Conservation (phyloP, 2,329 filamentous ascomycete genomes). For the Exophiala xenobiotica region DNA sequence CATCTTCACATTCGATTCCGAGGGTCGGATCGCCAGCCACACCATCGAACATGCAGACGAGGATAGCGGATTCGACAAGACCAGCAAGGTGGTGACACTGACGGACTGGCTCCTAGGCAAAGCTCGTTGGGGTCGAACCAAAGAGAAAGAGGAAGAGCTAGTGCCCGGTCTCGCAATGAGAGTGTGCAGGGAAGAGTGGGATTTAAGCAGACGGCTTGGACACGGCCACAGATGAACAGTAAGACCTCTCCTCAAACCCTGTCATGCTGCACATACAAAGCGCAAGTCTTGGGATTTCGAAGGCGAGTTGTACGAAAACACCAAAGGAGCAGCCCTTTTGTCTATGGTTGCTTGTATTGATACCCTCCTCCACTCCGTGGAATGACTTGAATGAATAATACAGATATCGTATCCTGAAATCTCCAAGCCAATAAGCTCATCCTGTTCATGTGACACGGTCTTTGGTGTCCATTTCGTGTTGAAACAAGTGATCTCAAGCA, state of each 20-base stretch:
- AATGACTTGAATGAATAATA: slow-evolving; percentile 5
- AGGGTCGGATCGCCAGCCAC: slow-evolving; percentile 80
- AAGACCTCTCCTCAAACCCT: background rate
- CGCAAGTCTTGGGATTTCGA: too few species aligned
- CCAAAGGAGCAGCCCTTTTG: too few species aligned
- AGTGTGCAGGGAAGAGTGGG: slow-evolving; percentile 29
- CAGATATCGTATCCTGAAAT: too few species aligned
- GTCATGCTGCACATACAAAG: too few species aligned
- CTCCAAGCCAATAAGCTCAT: too few species aligned
- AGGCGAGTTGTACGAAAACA: too few species aligned
- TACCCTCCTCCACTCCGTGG: slow-evolving; percentile 10
- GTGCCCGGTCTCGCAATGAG: slow-evolving; percentile 30
- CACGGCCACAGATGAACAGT: background rate
- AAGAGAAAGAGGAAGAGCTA: slow-evolving; percentile 37
- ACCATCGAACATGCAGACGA: slow-evolving; percentile 93
- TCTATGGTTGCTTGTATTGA: background rate
- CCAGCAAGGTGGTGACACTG: slow-evolving; percentile 80
- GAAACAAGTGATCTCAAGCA: too few species aligned
- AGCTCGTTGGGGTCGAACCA: slow-evolving; percentile 52
- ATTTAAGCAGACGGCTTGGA: slow-evolving; percentile 11
- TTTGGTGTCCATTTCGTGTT: too few species aligned
- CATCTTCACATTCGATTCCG: slow-evolving; percentile 89
- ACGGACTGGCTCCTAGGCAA: slow-evolving; percentile 93
- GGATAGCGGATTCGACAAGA: slow-evolving; percentile 77
- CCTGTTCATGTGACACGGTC: too few species aligned